phyloP scores from a whole-genome alignment of 192 early-diverging fungal genomes.

The Podila epicladia region DNA sequence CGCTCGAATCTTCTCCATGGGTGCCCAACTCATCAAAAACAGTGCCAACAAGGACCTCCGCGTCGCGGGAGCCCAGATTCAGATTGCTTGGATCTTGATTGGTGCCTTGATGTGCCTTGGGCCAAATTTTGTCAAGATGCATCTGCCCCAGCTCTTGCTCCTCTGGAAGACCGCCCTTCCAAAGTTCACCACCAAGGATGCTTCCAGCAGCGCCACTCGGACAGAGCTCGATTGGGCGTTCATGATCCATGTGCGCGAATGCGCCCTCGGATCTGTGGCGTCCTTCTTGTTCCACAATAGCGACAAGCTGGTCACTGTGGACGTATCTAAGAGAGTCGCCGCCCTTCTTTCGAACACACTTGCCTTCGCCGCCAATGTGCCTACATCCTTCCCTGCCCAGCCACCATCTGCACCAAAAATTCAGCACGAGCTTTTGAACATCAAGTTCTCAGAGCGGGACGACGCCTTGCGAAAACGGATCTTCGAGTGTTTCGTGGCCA shows the following conservation, averaged over 20 bases:
- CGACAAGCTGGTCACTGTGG: slow-evolving; percentile 68
- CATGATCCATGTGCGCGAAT: slow-evolving; percentile 66
- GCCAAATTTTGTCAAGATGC: slow-evolving; percentile 82
- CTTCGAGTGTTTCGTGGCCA: slow-evolving; percentile 76
- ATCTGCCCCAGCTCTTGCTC: slow-evolving; percentile 77
- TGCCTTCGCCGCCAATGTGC: slow-evolving; percentile 64
- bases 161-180: slow-evolving; percentile 86
- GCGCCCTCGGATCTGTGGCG: slow-evolving; percentile 75
- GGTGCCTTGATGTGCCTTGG: slow-evolving; percentile 81
- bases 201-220: slow-evolving; percentile 48
- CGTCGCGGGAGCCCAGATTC: slow-evolving; percentile 69
- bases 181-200: slow-evolving; percentile 76
- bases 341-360: slow-evolving; percentile 80
- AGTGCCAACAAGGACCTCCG: slow-evolving; percentile 65
- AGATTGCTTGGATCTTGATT: slow-evolving; percentile 84
- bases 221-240: slow-evolving; percentile 74
- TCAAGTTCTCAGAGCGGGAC: slow-evolving; percentile 66
- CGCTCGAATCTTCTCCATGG: slow-evolving; percentile 81
- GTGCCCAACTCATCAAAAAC: slow-evolving; percentile 77
- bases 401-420: slow-evolving; percentile 32
- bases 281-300: slow-evolving; percentile 77
- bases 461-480: slow-evolving; percentile 70
- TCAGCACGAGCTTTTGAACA: slow-evolving; percentile 44
- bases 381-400: slow-evolving; percentile 56
- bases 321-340: slow-evolving; percentile 81